A percentile compares a stretch with the other conserved stretches of the same genome.
phyloP scores from a whole-genome alignment of 2,329 filamentous ascomycete genomes.

The Fonsecaea multimorphosa region DNA sequence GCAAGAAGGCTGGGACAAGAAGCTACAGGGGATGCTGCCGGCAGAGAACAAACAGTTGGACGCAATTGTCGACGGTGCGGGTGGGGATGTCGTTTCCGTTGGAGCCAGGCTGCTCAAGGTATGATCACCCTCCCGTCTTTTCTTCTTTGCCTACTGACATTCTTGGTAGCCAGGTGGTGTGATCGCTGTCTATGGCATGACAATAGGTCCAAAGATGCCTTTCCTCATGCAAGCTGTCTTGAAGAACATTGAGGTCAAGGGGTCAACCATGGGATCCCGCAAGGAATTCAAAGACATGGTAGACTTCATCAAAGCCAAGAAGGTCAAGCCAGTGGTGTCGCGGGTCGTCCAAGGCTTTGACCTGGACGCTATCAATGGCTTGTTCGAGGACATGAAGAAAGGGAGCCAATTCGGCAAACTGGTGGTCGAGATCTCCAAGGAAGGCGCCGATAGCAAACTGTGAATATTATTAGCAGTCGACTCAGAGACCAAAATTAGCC shows the following conservation, averaged over 20 bases:
- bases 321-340: slow-evolving; percentile 79
- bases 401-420: slow-evolving; percentile 91
- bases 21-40: slow-evolving; percentile 65
- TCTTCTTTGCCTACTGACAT: slow-evolving; percentile 4
- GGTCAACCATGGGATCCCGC: slow-evolving; percentile 88
- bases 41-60: slow-evolving; percentile 73
- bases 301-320: slow-evolving; percentile 74
- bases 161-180: slow-evolving; percentile 70
- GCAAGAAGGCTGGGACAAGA: slow-evolving; percentile 79
- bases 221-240: slow-evolving; percentile 84
- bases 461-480: slow-evolving; percentile 37
- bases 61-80: slow-evolving; percentile 87
- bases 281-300: slow-evolving; percentile 93
- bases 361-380: slow-evolving; percentile 74
- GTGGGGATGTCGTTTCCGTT: slow-evolving; percentile 79
- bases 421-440: slow-evolving; percentile 71
- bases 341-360: slow-evolving; percentile 74
- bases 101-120: slow-evolving; percentile 72
- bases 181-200: slow-evolving; percentile 93
- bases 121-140: slow-evolving; percentile 32
- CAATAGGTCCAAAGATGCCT: slow-evolving; percentile 79
- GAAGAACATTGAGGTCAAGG: slow-evolving; percentile 84
- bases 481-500: not conserved
- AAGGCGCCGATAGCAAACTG: slow-evolving; percentile 47
- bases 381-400: slow-evolving; percentile 88